Conservation (phyloP, 1,139 yeast species). For the Magnusiomyces ingens region DNA sequence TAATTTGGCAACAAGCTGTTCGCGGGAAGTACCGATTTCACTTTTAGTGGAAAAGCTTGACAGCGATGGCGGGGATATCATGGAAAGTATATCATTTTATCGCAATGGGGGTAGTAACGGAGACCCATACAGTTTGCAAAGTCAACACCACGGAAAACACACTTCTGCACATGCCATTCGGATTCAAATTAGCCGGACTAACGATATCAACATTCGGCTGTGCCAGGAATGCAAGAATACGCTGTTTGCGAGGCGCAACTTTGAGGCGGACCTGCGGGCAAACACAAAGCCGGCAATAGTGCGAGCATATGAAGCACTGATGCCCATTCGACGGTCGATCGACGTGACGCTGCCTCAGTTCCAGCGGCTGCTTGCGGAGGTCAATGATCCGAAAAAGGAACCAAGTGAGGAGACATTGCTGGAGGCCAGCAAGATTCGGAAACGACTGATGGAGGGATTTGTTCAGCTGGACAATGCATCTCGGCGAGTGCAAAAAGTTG, state of each 20-base stretch:
- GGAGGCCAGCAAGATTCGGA: conserved; percentile 38
- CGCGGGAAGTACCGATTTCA: conserved; percentile 59
- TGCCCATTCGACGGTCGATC: conserved; percentile 27
- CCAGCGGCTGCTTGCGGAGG: conserved; percentile 32
- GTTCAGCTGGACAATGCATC: conserved; percentile 41
- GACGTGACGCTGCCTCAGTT: conserved; percentile 38
- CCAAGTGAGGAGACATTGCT: conserved; percentile 29
- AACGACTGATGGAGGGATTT: conserved; percentile 40
- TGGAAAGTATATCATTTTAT: neutral
- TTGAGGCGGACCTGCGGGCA: conserved; percentile 35
- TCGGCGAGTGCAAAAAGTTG: conserved; percentile 34
- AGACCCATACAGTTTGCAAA: too few relatives aligned
- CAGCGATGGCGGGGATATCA: conserved; percentile 15
- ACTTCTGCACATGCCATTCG: too few relatives aligned
- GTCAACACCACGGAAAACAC: too few relatives aligned
- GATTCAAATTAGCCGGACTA: conserved; percentile 18
- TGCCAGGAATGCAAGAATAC: conserved; percentile 64
- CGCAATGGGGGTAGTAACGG: too few relatives aligned
- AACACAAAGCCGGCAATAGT: conserved; percentile 22
- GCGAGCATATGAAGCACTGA: conserved; percentile 19
- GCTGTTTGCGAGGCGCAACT: conserved; percentile 51
- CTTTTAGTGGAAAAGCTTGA: conserved; percentile 39
- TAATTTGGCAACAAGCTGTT: conserved; percentile 53
- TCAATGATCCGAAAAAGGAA: conserved; percentile 31
- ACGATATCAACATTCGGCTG: conserved; percentile 41